Evolutionary conservation across 768 basidiomycete genomes (phyloP), one percentile per base, ranked within the genome.

Genomic region (Saitozyma sp.): DNA sequence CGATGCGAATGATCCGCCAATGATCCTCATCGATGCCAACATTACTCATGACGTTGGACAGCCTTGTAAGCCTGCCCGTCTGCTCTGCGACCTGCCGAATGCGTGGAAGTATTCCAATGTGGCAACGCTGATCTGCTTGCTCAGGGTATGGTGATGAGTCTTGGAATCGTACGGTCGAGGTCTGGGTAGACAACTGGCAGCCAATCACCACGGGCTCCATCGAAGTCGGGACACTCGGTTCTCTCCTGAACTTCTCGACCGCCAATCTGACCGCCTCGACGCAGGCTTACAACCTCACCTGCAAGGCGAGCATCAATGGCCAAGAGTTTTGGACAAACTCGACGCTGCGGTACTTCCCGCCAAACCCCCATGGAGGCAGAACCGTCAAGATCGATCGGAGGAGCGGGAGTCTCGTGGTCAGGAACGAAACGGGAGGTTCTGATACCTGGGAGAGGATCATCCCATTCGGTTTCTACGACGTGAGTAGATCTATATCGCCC

Each of bases 381-480:
- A 67, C 67, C 4, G 75, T 75, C 40, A 79, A 77, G 65, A 50
- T 77, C 39, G 79, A 79, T 55, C 64, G 72, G 16, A 49, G 67
- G 19, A 75, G 69, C 1, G 76, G 76, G 3, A 66, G 60, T 0
- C 49, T 73, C 10, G 66, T 73, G 42, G 72, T 73, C 43, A n/a
- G 39, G 48, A 14, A 58, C 37, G 45, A 46, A 6, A 46, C 45
- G 13, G 45, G 13, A 11, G 11, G 14, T n/a, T 41, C 42, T 8
- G 10, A 46, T 11, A 6, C 60, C 68, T 76, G 71, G 67, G 70
- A 81, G 63, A 78, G 83, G 0, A 76, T 87, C 11, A 75, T 91
- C 60, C 89, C 90, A 0, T 6, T 80, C 88, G 49, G 80, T 86
- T 58, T 82, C 83, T 55, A 81, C 90, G 49, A 85, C 85, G 81